These are phyloP conservation scores for Singerocomus inundabilis DNA, from an alignment of 1,284 basidiomycete species.

Conservation along the genomic window DNA sequence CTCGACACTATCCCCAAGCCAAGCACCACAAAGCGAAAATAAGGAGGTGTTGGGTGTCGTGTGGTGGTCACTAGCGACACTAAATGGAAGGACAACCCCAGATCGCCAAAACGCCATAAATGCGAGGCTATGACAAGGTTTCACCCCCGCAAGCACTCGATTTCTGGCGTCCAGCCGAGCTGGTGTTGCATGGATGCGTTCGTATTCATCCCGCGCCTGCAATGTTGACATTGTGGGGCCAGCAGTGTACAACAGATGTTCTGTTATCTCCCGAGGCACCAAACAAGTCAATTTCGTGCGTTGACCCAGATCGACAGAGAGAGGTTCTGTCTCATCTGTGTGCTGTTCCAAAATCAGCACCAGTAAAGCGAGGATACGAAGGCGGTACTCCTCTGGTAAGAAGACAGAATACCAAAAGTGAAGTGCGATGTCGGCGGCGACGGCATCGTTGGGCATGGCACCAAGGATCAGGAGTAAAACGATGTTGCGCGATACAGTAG, in stretches of 20 bases:
- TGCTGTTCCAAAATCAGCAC: conserved; percentile 16
- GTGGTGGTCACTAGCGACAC: conserved; percentile 36
- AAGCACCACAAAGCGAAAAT: conserved; percentile 34
- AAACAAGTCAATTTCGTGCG: conserved; percentile 24
- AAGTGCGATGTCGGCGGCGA: conserved; percentile 41
- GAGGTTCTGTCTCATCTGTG: conserved; percentile 14
- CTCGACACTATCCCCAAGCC: conserved; percentile 32
- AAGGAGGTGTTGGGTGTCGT: conserved; percentile 38
- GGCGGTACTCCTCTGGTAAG: conserved; percentile 34
- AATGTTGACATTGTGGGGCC: conserved; percentile 24
- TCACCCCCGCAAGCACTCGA: conserved; percentile 29
- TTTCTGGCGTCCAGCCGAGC: conserved; percentile 36
- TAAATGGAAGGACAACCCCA: conserved; percentile 44
- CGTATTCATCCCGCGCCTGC: conserved; percentile 24
- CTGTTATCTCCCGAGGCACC: conserved; percentile 32
- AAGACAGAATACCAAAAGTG: conserved; percentile 45
- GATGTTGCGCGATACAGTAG: conserved; percentile 35
- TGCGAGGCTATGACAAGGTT: conserved; percentile 40
- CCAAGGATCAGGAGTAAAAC: conserved; percentile 39
- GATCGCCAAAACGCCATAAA: conserved; percentile 38
- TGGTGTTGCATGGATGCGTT: conserved; percentile 25
- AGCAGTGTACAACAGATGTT: conserved; percentile 30
- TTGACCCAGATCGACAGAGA: conserved; percentile 20
- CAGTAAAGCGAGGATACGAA: conserved; percentile 20
- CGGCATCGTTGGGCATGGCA: conserved; percentile 23